These are phyloP conservation scores for Lippia alba DNA, from an alignment of 305 asterid genomes.

Conservation along the genomic window DNA sequence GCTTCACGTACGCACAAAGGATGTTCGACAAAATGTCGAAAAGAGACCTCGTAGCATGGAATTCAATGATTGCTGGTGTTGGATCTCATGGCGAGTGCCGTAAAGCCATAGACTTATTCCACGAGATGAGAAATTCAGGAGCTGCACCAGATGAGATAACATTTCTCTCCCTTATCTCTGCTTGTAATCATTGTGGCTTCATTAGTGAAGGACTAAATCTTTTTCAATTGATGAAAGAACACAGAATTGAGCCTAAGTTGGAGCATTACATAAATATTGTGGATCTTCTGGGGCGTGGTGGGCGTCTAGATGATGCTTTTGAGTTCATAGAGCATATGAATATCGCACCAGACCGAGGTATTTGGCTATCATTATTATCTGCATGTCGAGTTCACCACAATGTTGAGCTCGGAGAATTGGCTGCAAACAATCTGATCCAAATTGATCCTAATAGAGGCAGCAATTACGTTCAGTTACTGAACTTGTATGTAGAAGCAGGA, in stretches of 20 bases:
- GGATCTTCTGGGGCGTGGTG: constrained; percentile 80
- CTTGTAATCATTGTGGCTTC: constrained; percentile 85
- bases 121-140: constrained; percentile 62
- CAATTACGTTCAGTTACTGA: constrained; percentile 64
- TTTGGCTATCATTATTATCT: constrained; percentile 78
- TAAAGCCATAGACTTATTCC: constrained; percentile 60
- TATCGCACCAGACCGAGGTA: constrained; percentile 50
- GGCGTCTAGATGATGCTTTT: constrained; percentile 59
- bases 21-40: constrained; percentile 49
- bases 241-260: constrained; percentile 62
- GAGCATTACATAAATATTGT: constrained; percentile 71
- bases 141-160: constrained; percentile 69
- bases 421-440: constrained; percentile 57
- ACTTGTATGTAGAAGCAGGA: constrained; percentile 71
- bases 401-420: constrained; percentile 72
- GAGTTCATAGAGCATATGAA: constrained; percentile 59
- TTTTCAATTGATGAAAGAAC: constrained; percentile 57
- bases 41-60: constrained; percentile 72
- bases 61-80: constrained; percentile 76
- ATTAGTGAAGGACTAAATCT: constrained; percentile 61
- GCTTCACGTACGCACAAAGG: constrained; percentile 56
- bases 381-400: constrained; percentile 74
- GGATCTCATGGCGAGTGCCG: constrained; percentile 77
- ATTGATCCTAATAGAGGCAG: constrained; percentile 66
- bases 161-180: constrained; percentile 73